Evolutionary conservation across 1,139 yeast genomes (phyloP).

Genomic region (Geotrichum macrosporum): DNA sequence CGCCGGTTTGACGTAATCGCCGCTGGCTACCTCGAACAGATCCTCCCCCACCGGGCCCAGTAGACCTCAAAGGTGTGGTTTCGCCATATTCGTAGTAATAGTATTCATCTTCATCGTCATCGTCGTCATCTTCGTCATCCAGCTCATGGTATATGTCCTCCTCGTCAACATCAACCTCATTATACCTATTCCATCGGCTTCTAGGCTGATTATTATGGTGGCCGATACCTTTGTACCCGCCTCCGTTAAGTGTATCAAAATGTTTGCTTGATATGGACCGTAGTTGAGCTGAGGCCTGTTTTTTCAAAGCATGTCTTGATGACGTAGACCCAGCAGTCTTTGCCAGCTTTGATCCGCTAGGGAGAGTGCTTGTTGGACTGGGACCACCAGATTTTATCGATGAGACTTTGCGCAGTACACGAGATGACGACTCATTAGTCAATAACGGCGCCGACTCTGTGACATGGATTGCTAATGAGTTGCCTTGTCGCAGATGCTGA

Average conservation of each 20-base stretch:
- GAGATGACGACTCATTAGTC: slow-evolving; percentile 8
- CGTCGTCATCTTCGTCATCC: slow-evolving; percentile 27
- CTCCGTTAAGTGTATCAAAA: slow-evolving; percentile 6
- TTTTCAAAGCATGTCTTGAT: slow-evolving; percentile 3
- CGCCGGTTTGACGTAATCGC: slow-evolving; percentile 16
- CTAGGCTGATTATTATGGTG: slow-evolving; percentile 11
- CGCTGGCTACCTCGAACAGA: slow-evolving; percentile 1
- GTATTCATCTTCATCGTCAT: slow-evolving; percentile 30
- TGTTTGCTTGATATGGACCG: slow-evolving; percentile 8
- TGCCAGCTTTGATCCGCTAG: too few species aligned
- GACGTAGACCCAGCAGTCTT: not conserved
- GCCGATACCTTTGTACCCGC: slow-evolving; percentile 5
- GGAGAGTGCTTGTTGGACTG: slow-evolving; percentile 8
- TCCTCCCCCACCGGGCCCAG: too few species aligned
- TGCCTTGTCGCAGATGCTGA: not conserved
- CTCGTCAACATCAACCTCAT: slow-evolving; percentile 35
- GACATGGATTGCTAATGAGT: slow-evolving; percentile 1
- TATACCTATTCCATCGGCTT: slow-evolving; percentile 17
- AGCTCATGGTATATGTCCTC: slow-evolving; percentile 25
- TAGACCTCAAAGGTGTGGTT: slow-evolving; percentile 33
- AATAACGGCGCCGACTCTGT: slow-evolving; percentile 15
- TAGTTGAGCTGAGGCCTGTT: slow-evolving; percentile 9
- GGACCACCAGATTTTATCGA: slow-evolving; percentile 4
- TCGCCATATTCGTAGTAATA: slow-evolving; percentile 27
- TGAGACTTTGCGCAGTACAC: slow-evolving; percentile 7